Evolutionary conservation across 441 rosid genomes (phyloP), one percentile per base, ranked within the genome.

Genomic region (Pelargonium citronellum): DNA sequence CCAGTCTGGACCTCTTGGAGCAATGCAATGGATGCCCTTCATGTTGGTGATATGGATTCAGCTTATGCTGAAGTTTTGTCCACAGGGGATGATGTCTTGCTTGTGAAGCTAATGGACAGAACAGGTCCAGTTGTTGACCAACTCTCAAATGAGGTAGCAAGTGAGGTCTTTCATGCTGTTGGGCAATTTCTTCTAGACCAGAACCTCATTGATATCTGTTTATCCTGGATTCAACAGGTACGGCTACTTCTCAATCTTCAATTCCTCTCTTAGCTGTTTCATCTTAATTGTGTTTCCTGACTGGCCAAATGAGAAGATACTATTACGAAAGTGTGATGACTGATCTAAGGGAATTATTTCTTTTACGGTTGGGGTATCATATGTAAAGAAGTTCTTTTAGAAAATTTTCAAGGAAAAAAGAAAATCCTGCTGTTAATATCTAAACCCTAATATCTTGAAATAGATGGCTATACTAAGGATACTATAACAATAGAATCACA

Each of bases 161-260:
- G 78, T 22, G 97, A 91, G 76, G 85, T 91, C 77, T 80, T 92
- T 44, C 81, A 85, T 79, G 92, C 89, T 70, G 78, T 92, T 57
- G 86, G 77, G 67, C 98, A 89, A 83, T 89, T 92, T 75, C 86
- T 95, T 22, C 75, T 82, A 73, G 96, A 91, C 72, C 96, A 84
- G 63, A 87, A 84, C 78, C 79, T 92, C 78, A 84, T 91, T 27
- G 98, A 92, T 78, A 83, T 90, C 34, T 88, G 96, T 80, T 83
- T 92, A 74, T 87, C 88, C 12, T 95, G 99, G 99, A 87, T 87
- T 84, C 96, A 92, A 71, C 97, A 95, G 97, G 97, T 95, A 84
- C 24, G 65, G 30, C 0, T 46, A 3, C 72, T 76, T 71, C 12
- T 51, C 53, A 64, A 39, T 39, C 7, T 17, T 34, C 27, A 51